Evolutionary conservation across 2,329 filamentous ascomycete species (phyloP), one percentile per base, ranked within the genome.

Genomic region (Fusarium sp.): DNA sequence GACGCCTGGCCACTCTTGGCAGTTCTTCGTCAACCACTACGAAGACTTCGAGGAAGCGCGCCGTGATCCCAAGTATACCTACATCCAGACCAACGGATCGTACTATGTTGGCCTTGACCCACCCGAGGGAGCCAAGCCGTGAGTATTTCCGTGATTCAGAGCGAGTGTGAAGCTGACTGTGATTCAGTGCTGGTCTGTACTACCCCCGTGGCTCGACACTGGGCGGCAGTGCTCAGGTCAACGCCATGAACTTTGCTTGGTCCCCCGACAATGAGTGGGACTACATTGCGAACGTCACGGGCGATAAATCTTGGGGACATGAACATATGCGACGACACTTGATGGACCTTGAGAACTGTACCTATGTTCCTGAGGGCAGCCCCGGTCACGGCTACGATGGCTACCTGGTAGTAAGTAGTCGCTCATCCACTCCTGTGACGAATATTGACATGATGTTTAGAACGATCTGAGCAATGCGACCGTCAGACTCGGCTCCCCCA

Each of bases 21-120:
- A 62, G 23, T 62, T 62, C 26, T 62, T 62, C 4, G 57, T 62
- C 19, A n/a, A 61, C 0, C 58, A 61, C 18, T 61, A 60, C 37
- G 4, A 62, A 3, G 59, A 62, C 8, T 62, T 62, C 7, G 57
- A 54, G 3, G 45, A 18, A 4, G 59, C 59, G 8, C 59, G 57
- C 3, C 57, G 57, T 2, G 57, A 62, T 34, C 57, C 57, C 0
- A 62, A 62, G 26, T 62, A 54, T 6, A 62, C 59, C 19, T 62
- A 62, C 9, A 62, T 62, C 10, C 59, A 62, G 21, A 41, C 57
- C 26, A 62, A 62, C 4, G 57, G 59, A 0, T 62, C 57, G 0
- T 62, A 62, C 46, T 62, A 62, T 4, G 41, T 62, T 16, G 57
- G 59, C 1, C 58, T 62, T 13, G 59, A 62, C n/a, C 59, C 59